Percentiles rank a stretch among this genome's conserved stretches.
Conservation (phyloP, 352 stramenopile genomes). For the Plasmopara halstedii region DNA sequence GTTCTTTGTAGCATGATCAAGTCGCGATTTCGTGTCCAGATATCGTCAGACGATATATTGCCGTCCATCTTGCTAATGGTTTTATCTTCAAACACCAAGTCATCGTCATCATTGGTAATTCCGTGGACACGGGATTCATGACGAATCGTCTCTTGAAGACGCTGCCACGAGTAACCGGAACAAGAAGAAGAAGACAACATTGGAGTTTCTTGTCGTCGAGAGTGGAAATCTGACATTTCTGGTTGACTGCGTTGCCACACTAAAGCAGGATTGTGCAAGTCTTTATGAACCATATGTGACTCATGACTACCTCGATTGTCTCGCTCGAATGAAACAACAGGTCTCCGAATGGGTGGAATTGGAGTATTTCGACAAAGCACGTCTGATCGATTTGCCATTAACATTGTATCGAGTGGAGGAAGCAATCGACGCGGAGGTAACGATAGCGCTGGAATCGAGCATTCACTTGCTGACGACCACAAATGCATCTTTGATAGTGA, state of each 20-base stretch:
- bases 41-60: constrained; percentile 1
- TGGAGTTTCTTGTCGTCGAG: constrained; percentile 3
- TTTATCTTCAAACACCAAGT: constrained; percentile 24
- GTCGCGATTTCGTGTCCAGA: constrained; percentile 21
- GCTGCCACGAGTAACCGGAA: constrained; percentile 66
- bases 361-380: constrained; percentile 12
- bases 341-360: constrained; percentile 25
- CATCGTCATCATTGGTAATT: constrained; percentile 39
- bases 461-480: constrained; percentile 7
- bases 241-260: background rate
- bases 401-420: constrained; percentile 24
- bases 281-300: background rate
- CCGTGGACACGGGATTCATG: constrained; percentile 59
- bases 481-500: constrained; percentile 7
- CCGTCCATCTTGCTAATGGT: constrained; percentile 9
- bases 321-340: constrained; percentile 9
- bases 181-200: constrained; percentile 11
- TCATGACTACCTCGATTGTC: background rate
- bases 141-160: constrained; percentile 64
- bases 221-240: background rate
- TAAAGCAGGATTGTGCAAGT: background rate
- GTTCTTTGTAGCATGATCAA: constrained; percentile 10
- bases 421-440: constrained; percentile 23
- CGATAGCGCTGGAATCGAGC: constrained; percentile 20
- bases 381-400: constrained; percentile 18